phyloP scores from a whole-genome alignment of 2,329 filamentous ascomycete species.

The Trichoderma lentiforme region DNA sequence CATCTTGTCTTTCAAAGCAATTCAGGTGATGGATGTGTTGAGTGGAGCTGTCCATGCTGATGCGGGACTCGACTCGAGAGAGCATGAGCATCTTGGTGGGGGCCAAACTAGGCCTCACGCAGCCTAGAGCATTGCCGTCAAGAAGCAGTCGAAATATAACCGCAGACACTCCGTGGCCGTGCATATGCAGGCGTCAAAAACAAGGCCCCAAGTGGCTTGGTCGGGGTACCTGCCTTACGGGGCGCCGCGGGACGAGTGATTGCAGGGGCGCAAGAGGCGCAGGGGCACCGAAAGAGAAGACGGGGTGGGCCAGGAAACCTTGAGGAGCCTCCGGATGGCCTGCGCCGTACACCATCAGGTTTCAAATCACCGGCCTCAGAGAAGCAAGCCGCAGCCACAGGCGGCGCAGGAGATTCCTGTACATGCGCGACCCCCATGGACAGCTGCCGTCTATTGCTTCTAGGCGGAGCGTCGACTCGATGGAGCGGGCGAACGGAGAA shows the following conservation, averaged over 20 bases:
- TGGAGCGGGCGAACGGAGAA: constrained; percentile 12
- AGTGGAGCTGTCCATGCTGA: background rate
- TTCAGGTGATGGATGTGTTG: background rate
- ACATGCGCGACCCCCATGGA: background rate
- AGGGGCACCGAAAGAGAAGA: constrained; percentile 2
- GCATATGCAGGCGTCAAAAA: constrained; percentile 12
- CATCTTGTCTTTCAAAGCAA: background rate
- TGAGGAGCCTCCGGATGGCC: background rate
- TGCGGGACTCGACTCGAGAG: background rate
- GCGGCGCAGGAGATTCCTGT: constrained; percentile 5
- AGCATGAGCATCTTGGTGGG: background rate
- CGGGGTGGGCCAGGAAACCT: background rate
- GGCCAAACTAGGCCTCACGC: background rate
- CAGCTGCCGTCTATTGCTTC: background rate
- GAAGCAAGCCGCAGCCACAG: constrained; percentile 4
- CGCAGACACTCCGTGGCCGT: constrained; percentile 11
- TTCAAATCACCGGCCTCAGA: background rate
- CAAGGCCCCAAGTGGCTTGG: constrained; percentile 10
- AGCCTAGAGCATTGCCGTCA: background rate
- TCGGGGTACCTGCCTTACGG: constrained; percentile 19
- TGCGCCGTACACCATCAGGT: constrained; percentile 12
- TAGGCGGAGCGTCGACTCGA: background rate
- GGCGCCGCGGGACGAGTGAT: constrained; percentile 14
- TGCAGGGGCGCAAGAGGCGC: constrained; percentile 8
- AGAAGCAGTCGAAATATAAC: constrained; percentile 10